phyloP scores from a whole-genome alignment of 768 basidiomycete species.

The Podaxis sp. region DNA sequence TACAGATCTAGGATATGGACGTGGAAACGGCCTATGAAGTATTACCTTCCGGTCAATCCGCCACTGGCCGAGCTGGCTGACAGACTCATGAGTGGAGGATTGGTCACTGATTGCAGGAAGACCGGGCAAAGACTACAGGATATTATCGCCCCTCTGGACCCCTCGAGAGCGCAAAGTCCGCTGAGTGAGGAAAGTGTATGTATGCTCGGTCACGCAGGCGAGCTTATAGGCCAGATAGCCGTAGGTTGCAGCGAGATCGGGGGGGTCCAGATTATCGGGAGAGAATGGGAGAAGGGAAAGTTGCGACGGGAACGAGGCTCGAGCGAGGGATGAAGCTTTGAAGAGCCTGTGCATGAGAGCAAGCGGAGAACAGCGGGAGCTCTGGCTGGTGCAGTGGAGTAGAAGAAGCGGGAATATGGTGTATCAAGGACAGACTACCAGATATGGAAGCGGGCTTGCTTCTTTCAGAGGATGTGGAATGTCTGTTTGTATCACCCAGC shows the following conservation, averaged over 20 bases:
- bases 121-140: not conserved
- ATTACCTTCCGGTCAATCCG: constrained; percentile 12
- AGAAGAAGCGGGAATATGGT: constrained; percentile 14
- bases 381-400: constrained; percentile 6
- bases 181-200: constrained; percentile 6
- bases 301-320: constrained; percentile 16
- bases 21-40: not conserved
- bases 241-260: constrained; percentile 7
- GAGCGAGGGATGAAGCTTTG: not conserved
- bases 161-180: constrained; percentile 2
- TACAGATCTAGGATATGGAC: not conserved
- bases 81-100: not conserved
- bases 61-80: not conserved
- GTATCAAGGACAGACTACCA: constrained; percentile 26
- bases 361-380: constrained; percentile 5
- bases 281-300: constrained; percentile 8
- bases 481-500: constrained; percentile 31
- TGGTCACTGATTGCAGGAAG: not conserved
- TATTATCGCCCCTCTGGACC: constrained; percentile 8
- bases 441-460: constrained; percentile 36
- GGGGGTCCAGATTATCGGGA: not conserved
- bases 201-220: constrained; percentile 12
- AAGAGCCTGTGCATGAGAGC: not conserved
- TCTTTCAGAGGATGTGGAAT: constrained; percentile 49
- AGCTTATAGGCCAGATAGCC: constrained; percentile 15